phyloP scores from a whole-genome alignment of 2,329 filamentous ascomycete species.

The Tolypocladium inflatum region DNA sequence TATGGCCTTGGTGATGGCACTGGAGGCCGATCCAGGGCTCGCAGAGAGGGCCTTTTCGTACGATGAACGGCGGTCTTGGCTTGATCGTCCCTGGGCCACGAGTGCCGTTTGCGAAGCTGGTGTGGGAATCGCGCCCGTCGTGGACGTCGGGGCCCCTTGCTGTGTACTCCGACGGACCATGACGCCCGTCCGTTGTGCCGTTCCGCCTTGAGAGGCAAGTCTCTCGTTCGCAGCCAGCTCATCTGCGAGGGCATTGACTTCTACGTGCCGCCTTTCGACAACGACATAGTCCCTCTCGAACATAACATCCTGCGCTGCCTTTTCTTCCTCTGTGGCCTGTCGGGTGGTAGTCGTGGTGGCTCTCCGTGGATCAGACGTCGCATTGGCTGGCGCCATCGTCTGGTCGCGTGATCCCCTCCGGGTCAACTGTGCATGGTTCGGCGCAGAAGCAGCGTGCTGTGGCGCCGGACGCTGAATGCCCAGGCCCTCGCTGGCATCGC shows the following conservation, averaged over 20 bases:
- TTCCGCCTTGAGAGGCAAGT: constrained; percentile 35
- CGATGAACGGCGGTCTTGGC: constrained; percentile 68
- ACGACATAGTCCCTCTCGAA: constrained; percentile 93
- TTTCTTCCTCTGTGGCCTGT: constrained; percentile 51
- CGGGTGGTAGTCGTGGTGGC: constrained; percentile 14
- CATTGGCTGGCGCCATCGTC: constrained; percentile 12
- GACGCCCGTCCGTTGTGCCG: constrained; percentile 47
- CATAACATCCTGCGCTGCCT: constrained; percentile 74
- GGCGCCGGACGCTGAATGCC: constrained; percentile 40
- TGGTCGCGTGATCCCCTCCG: constrained; percentile 14
- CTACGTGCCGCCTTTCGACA: constrained; percentile 88
- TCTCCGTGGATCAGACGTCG: constrained; percentile 22
- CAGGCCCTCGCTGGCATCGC: constrained; percentile 37
- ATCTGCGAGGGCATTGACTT: constrained; percentile 95
- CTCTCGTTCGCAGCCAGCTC: constrained; percentile 80
- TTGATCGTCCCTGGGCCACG: constrained; percentile 57
- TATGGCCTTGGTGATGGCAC: constrained; percentile 88
- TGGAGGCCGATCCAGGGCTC: constrained; percentile 64
- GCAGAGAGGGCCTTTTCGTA: constrained; percentile 70
- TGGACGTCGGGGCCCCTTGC: constrained; percentile 60
- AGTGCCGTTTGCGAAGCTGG: constrained; percentile 65
- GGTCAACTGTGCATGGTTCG: constrained; percentile 27
- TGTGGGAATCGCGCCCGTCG: constrained; percentile 58
- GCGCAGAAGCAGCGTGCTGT: constrained; percentile 39
- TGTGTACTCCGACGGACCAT: constrained; percentile 71